These are phyloP conservation scores for Insectozyma bohioensis DNA, from an alignment of 1,139 yeast species.

Conservation along the genomic window DNA sequence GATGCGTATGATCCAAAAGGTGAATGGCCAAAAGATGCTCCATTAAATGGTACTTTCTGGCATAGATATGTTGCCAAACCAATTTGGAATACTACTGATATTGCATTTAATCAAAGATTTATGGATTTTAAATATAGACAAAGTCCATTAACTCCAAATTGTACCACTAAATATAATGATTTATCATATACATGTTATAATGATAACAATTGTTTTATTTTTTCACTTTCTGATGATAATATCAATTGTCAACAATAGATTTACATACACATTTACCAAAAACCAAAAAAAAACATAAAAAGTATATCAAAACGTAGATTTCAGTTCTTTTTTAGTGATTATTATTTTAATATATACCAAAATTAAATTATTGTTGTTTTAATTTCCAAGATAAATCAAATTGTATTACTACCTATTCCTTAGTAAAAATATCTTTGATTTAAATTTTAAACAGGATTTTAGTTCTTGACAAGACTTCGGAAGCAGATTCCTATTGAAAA, in stretches of 20 bases:
- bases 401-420: no score
- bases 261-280: no score
- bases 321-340: no score
- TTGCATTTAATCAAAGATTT: slow-evolving; percentile 47
- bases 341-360: no score
- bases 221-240: slow-evolving; percentile 3
- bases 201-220: slow-evolving; percentile 3
- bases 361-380: no score
- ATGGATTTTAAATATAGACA: slow-evolving; percentile 48
- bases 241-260: slow-evolving; percentile 5
- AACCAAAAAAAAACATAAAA: no score
- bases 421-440: no score
- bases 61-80: slow-evolving; percentile 37
- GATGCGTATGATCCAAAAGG: slow-evolving; percentile 43
- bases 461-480: no score
- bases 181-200: slow-evolving; percentile 3
- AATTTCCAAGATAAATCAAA: no score
- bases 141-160: slow-evolving; percentile 51
- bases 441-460: no score
- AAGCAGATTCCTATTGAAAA: no score
- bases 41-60: slow-evolving; percentile 63
- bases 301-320: no score
- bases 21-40: slow-evolving; percentile 54
- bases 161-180: slow-evolving; percentile 22
- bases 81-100: slow-evolving; percentile 33